A percentile compares a stretch with the other conserved stretches of the same genome.
These are phyloP conservation scores for Russula virescens DNA, from an alignment of 768 basidiomycete species.

Conservation along the genomic window DNA sequence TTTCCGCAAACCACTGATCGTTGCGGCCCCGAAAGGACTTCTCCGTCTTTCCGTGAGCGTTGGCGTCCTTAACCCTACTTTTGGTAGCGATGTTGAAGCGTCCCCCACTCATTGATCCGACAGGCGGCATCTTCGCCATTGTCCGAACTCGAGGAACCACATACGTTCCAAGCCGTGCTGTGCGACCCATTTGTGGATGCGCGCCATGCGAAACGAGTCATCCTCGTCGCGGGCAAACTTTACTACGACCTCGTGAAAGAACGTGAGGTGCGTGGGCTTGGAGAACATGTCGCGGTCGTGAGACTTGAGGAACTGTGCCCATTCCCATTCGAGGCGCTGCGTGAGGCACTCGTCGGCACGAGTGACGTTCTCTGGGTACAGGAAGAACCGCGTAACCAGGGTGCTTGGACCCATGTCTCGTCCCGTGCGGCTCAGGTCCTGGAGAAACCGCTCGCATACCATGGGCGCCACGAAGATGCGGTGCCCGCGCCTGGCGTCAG, in stretches of 20 bases:
- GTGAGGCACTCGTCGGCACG: constrained; percentile 37
- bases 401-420: constrained; percentile 64
- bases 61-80: background rate
- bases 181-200: constrained; percentile 41
- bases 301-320: constrained; percentile 85
- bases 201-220: constrained; percentile 50
- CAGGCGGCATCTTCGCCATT: constrained; percentile 73
- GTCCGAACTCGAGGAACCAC: constrained; percentile 52
- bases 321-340: constrained; percentile 67
- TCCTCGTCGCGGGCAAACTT: constrained; percentile 75
- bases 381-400: constrained; percentile 88
- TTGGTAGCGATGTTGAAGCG: background rate
- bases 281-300: constrained; percentile 55
- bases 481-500: constrained; percentile 76
- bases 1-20: constrained; percentile 79
- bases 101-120: background rate
- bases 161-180: constrained; percentile 64
- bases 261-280: constrained; percentile 44
- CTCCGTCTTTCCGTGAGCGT: constrained; percentile 63
- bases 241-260: constrained; percentile 84
- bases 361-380: constrained; percentile 63
- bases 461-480: constrained; percentile 66
- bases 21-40: constrained; percentile 81
- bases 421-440: constrained; percentile 32
- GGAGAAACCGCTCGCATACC: constrained; percentile 39